A percentile compares a stretch with the other conserved stretches of the same genome.
These are phyloP conservation scores for Paramecium octaurelia DNA, from an alignment of 73 alveolate genomes.

Conservation along the genomic window DNA sequence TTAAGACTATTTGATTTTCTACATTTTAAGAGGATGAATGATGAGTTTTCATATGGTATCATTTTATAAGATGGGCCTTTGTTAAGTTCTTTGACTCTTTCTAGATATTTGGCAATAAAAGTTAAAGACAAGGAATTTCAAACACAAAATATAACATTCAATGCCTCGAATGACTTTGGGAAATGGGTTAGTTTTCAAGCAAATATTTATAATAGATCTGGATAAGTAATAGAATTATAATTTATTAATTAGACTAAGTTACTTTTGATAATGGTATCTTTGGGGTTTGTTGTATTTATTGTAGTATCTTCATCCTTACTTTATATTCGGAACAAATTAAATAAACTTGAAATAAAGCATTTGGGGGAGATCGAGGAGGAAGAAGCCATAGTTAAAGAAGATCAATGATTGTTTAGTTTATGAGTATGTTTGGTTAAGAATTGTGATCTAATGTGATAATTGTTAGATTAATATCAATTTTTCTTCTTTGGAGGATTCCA, in stretches of 20 bases:
- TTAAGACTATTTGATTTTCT: background rate
- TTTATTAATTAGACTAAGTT: background rate
- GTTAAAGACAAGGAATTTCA: background rate
- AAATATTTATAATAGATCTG: background rate
- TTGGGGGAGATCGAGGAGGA: background rate
- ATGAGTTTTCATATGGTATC: background rate
- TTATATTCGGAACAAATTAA: background rate
- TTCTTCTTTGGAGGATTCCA: slow-evolving; percentile 4
- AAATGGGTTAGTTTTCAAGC: background rate
- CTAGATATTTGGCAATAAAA: background rate
- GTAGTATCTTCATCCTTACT: background rate
- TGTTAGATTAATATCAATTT: background rate
- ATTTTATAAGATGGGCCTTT: background rate
- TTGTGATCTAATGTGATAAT: background rate
- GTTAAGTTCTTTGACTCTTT: background rate
- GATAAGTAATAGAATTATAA: background rate
- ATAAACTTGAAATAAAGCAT: background rate
- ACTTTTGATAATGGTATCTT: background rate
- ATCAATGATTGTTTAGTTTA: background rate
- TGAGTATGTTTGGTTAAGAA: background rate
- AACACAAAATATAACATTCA: background rate
- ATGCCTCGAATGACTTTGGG: slow-evolving; percentile 1
- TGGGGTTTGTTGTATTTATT: background rate
- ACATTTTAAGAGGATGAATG: background rate
- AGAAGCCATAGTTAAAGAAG: background rate